Evolutionary conservation across 2,329 filamentous ascomycete genomes (phyloP).

Genomic region (Fusarium domesticum): DNA sequence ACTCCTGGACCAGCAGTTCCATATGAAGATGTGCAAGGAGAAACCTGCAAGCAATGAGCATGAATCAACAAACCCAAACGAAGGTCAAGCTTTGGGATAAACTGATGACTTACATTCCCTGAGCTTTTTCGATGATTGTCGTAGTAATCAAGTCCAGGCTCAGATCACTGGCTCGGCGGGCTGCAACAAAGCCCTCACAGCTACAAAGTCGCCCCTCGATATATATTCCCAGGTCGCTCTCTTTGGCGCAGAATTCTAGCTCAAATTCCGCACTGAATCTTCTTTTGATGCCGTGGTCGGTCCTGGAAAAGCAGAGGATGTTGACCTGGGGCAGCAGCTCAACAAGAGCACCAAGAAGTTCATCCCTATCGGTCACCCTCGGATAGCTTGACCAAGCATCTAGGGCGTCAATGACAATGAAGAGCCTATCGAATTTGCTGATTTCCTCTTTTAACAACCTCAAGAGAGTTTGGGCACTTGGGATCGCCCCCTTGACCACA

Average conservation of each 20-base stretch:
- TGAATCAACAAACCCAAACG: not conserved
- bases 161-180: not conserved
- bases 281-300: not conserved
- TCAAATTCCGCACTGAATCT: not conserved
- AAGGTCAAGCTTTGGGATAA: too few species aligned
- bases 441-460: not conserved
- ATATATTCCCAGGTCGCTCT: not conserved
- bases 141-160: not conserved
- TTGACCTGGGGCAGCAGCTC: not conserved
- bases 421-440: not conserved
- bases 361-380: not conserved
- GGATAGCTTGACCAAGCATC: not conserved
- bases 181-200: not conserved
- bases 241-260: not conserved
- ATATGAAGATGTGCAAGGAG: slow-evolving; percentile 5
- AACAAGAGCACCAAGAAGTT: not conserved
- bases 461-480: not conserved
- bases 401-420: not conserved
- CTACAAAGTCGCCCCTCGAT: not conserved
- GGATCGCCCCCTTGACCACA: not conserved
- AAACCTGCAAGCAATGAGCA: not conserved
- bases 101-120: not conserved
- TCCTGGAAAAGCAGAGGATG: not conserved
- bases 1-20: not conserved
- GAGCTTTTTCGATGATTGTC: not conserved